These are phyloP conservation scores for Dactylellina drechsleri DNA, from an alignment of 2,329 filamentous ascomycete species.

Conservation along the genomic window DNA sequence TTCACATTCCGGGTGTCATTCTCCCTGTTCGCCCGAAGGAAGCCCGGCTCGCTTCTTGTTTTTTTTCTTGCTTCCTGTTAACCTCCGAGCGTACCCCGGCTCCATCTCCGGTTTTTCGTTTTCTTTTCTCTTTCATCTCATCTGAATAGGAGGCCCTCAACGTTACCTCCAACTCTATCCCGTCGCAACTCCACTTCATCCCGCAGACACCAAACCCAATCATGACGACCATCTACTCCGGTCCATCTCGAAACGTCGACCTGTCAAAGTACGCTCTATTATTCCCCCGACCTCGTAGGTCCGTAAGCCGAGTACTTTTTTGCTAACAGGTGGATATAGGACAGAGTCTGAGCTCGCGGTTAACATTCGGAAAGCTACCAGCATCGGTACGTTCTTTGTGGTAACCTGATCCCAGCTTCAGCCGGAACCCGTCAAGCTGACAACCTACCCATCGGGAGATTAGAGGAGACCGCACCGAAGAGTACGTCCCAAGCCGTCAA, in stretches of 20 bases:
- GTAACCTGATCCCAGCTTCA: conserved; percentile 16
- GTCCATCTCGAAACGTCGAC: conserved; percentile 53
- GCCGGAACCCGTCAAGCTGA: conserved; percentile 24
- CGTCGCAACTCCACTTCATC: conserved; percentile 36
- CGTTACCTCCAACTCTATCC: conserved; percentile 6
- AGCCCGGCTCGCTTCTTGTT: conserved; percentile 2
- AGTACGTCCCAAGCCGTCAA: conserved; percentile 62
- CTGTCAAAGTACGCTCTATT: conserved; percentile 43
- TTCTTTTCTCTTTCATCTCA: background rate
- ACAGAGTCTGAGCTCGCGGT: conserved; percentile 75
- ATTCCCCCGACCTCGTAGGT: background rate
- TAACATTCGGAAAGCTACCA: conserved; percentile 77
- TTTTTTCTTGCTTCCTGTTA: background rate
- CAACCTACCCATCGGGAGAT: conserved; percentile 58
- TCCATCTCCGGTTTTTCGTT: conserved; percentile 19
- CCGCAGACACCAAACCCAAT: conserved; percentile 24
- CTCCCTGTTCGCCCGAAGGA: conserved; percentile 18
- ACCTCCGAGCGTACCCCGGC: conserved; percentile 16
- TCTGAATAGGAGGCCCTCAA: conserved; percentile 11
- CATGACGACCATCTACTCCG: conserved; percentile 42
- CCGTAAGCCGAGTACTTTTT: background rate
- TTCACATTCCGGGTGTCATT: conserved; percentile 3
- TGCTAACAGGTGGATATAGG: conserved; percentile 61
- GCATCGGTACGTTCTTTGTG: conserved; percentile 62
- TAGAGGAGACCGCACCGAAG: conserved; percentile 75